Evolutionary conservation across 2,329 filamentous ascomycete species (phyloP), one percentile per base, ranked within the genome.

Genomic region (Penicillium olsonii): DNA sequence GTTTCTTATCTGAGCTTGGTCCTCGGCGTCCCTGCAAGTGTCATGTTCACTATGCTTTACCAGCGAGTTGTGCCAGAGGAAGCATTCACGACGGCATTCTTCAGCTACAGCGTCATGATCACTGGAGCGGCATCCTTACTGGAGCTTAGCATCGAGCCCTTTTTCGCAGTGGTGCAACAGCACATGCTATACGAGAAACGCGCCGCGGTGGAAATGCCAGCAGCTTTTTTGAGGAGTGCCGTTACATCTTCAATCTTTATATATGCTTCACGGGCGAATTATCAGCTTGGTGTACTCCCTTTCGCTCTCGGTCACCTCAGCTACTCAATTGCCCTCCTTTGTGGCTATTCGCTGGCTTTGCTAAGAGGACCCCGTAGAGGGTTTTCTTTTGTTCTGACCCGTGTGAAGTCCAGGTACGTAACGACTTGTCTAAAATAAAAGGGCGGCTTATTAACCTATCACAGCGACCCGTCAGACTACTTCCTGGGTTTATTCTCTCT

Each of bases 291-390:
- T 5, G 87, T 92, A 1, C 72, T 97, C 40, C 91, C 94, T 0
- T 97, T 97, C 70, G 94, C 92, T 0, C 72, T 91, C 12, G 95
- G 94, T 10, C 91, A 97, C 70, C 70, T 92, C 26, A 81, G 80
- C 9, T 96, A 96, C 70, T 87, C 89, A 0, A 29, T 79, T 6
- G 77, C 82, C 0, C 74, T 97, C 14, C 73, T 92, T 2, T 66
- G 78, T 5, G 83, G 92, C 18, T 99, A 97, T 65, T 69, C 79
- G 6, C 74, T 80, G 66, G 80, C 82, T 10, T 84, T 86, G n/a
- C 71, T 75, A 41, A 67, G 75, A 1, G 73, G 88, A 5, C 80
- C 87, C 0, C 53, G 67, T 0, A 79, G 82, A 18, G 78, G 78
- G 0, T 96, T 95, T 67, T 90, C 88, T 2, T 77, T 96, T 8